Percentiles rank a stretch among this genome's conserved stretches.
These are phyloP conservation scores for Stramenopiles sp. DNA, from an alignment of 352 stramenopile species.

Conservation along the genomic window DNA sequence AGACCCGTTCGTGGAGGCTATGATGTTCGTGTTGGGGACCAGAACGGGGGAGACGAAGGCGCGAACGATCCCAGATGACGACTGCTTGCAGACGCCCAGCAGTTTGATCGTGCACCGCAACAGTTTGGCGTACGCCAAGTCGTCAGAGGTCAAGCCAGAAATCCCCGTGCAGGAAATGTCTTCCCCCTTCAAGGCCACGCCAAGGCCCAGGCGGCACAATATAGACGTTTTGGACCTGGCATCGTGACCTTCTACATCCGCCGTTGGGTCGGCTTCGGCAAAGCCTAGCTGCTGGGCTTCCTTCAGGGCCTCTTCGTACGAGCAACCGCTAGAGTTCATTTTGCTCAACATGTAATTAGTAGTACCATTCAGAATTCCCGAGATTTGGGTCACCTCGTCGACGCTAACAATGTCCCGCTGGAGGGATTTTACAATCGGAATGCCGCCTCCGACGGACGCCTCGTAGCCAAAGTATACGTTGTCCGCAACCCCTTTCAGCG, in stretches of 20 bases:
- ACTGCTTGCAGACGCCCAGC: slow-evolving; percentile 54
- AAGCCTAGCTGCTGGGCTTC: slow-evolving; percentile 75
- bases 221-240: slow-evolving; percentile 87
- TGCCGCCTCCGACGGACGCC: slow-evolving; percentile 74
- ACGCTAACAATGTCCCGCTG: not conserved
- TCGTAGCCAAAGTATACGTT: slow-evolving; percentile 77
- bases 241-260: slow-evolving; percentile 83
- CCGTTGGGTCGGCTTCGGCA: slow-evolving; percentile 78
- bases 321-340: slow-evolving; percentile 74
- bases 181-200: slow-evolving; percentile 50
- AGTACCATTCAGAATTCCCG: slow-evolving; percentile 89
- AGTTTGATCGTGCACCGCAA: slow-evolving; percentile 89
- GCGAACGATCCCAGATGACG: slow-evolving; percentile 37
- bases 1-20: slow-evolving; percentile 55
- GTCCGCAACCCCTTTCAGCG: slow-evolving; percentile 41
- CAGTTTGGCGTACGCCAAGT: slow-evolving; percentile 88
- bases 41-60: slow-evolving; percentile 73
- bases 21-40: slow-evolving; percentile 59
- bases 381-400: slow-evolving; percentile 36
- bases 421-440: slow-evolving; percentile 8
- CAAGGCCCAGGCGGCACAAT: slow-evolving; percentile 77
- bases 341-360: slow-evolving; percentile 96
- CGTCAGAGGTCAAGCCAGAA: slow-evolving; percentile 50
- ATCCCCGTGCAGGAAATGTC: slow-evolving; percentile 79
- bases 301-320: slow-evolving; percentile 71